Conservation (phyloP, 306 rosid species). For the Acacia confusa region DNA sequence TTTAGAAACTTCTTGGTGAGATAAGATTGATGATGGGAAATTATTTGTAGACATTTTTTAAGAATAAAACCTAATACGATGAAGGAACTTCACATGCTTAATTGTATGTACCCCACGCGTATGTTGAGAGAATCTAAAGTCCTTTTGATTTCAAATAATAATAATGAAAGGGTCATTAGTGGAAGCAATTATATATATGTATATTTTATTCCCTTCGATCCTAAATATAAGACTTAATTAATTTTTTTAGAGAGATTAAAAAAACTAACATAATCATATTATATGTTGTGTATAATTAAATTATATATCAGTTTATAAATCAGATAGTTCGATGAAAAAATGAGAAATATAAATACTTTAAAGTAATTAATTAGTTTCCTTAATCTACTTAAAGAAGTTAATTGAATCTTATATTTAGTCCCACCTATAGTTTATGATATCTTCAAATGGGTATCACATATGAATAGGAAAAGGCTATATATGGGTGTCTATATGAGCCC, state of each 20-base stretch:
- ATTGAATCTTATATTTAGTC: too few species aligned
- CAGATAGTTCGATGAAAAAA: too few species aligned
- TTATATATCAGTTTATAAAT: too few species aligned
- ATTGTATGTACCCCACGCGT: not conserved
- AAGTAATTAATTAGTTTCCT: too few species aligned
- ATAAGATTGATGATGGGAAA: not conserved
- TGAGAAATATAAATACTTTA: too few species aligned
- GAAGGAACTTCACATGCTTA: conserved; percentile 25
- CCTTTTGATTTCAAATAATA: not conserved
- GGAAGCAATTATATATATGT: not conserved
- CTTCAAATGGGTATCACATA: conserved; percentile 3
- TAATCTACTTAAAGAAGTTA: too few species aligned
- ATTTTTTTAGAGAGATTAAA: too few species aligned
- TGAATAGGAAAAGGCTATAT: not conserved
- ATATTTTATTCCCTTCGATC: too few species aligned
- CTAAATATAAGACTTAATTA: too few species aligned
- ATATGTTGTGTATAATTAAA: too few species aligned
- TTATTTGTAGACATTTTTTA: not conserved
- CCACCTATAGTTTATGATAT: not conserved
- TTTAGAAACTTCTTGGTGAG: not conserved
- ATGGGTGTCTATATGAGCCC: not conserved
- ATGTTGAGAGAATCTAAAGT: conserved; percentile 10
- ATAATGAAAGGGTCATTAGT: not conserved
- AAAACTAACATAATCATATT: too few species aligned
- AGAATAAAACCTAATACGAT: not conserved